A percentile compares a stretch with the other conserved stretches of the same genome.
Conservation (phyloP, 2,329 filamentous ascomycete genomes). For the Colletotrichum viniferum region DNA sequence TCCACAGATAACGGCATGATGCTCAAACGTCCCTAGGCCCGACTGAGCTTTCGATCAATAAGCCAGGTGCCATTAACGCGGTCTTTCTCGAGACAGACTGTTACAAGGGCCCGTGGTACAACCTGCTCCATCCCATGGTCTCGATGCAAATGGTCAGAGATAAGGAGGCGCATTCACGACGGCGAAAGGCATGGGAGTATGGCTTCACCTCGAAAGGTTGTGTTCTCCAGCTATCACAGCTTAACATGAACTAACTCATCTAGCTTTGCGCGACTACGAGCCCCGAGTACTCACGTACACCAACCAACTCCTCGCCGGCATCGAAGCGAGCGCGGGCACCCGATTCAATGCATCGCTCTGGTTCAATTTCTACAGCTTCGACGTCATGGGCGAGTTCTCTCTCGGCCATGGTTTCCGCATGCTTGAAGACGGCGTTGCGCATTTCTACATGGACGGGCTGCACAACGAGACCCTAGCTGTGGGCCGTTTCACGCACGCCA, state of each 20-base stretch:
- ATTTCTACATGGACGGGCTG: constrained; percentile 27
- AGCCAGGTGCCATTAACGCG: constrained; percentile 28
- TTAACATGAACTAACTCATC: neutral
- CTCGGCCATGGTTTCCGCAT: constrained; percentile 39
- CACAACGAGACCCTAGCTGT: constrained; percentile 26
- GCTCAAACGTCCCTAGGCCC: constrained; percentile 23
- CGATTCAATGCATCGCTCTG: constrained; percentile 31
- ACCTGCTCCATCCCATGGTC: constrained; percentile 29
- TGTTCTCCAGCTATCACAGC: accelerated
- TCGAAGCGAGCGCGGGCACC: constrained; percentile 5
- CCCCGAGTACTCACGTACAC: constrained; percentile 28
- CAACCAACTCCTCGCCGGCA: constrained; percentile 24
- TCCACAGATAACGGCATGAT: neutral
- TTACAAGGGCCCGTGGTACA: constrained; percentile 37
- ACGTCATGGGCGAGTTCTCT: constrained; percentile 45
- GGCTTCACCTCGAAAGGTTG: constrained; percentile 32
- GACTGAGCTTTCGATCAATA: constrained; percentile 33
- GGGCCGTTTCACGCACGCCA: constrained; percentile 25
- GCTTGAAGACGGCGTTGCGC: constrained; percentile 30
- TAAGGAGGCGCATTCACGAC: constrained; percentile 30
- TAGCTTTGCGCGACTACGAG: constrained; percentile 30
- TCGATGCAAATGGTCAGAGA: constrained; percentile 34
- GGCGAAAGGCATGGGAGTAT: constrained; percentile 37
- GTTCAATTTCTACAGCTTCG: constrained; percentile 40
- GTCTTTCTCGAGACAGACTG: constrained; percentile 31